These are phyloP conservation scores for Mortierella sp. DNA, from an alignment of 371 early-diverging fungal genomes.

Conservation along the genomic window DNA sequence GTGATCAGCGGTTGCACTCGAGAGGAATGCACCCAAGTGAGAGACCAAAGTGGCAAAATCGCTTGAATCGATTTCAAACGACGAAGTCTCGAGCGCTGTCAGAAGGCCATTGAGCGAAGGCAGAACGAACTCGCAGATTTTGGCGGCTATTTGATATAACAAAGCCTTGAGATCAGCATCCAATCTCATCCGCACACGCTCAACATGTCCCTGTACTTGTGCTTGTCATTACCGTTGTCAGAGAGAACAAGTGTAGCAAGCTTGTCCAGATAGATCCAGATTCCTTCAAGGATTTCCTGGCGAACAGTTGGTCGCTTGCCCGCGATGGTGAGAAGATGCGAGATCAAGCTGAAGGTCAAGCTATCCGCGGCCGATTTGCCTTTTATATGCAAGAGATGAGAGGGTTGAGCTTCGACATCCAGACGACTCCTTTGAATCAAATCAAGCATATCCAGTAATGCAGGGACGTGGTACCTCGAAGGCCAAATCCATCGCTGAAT, in stretches of 20 bases:
- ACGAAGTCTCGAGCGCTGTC: conserved; percentile 69
- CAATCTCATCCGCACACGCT: neutral
- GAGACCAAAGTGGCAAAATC: conserved; percentile 61
- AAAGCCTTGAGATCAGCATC: neutral
- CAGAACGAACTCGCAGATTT: conserved; percentile 68
- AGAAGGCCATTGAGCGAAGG: conserved; percentile 75
- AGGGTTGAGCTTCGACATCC: neutral
- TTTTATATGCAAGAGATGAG: neutral
- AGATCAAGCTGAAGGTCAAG: conserved; percentile 29
- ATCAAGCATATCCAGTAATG: neutral
- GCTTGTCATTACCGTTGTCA: conserved; percentile 22
- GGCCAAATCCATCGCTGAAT: conserved; percentile 37
- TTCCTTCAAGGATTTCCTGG: conserved; percentile 56
- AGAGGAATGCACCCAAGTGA: conserved; percentile 64
- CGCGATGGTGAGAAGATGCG: conserved; percentile 62
- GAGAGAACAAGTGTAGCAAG: conserved; percentile 49
- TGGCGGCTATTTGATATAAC: conserved; percentile 54
- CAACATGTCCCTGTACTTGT: too few relatives aligned
- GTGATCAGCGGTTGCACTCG: conserved; percentile 62
- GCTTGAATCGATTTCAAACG: conserved; percentile 60
- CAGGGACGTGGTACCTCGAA: conserved; percentile 15
- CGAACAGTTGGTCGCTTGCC: conserved; percentile 49
- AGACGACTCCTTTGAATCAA: neutral
- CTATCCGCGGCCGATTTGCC: conserved; percentile 44
- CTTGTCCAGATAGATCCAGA: conserved; percentile 57